phyloP scores from a whole-genome alignment of 169 alveolate species.

The Cryptosporidium ryanae region DNA sequence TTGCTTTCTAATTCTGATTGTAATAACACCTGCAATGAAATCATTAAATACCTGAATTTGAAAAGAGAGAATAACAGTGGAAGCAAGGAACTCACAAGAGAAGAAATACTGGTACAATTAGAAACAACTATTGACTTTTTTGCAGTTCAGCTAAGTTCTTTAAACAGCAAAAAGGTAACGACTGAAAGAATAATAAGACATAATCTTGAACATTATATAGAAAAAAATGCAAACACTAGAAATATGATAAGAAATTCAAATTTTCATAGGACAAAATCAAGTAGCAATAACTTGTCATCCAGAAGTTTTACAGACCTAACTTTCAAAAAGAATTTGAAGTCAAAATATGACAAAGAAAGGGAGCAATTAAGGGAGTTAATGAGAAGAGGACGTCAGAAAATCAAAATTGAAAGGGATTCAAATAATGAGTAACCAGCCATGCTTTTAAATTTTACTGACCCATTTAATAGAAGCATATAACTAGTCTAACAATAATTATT shows the following conservation, averaged over 20 bases:
- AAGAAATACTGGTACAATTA: conserved; percentile 39
- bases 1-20: neutral
- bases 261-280: neutral
- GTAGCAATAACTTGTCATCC: neutral
- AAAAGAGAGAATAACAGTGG: neutral
- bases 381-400: conserved; percentile 54
- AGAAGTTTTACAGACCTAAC: neutral
- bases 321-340: neutral
- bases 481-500: no score
- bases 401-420: neutral
- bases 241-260: neutral
- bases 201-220: conserved; percentile 15
- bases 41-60: conserved; percentile 15
- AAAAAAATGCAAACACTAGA: neutral
- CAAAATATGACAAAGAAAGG: conserved; percentile 49
- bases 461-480: no score
- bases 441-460: no score
- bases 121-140: conserved; percentile 48
- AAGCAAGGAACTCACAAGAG: conserved; percentile 10
- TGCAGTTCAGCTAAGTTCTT: conserved; percentile 54
- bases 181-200: conserved; percentile 42
- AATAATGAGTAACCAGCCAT: neutral
- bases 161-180: conserved; percentile 49
- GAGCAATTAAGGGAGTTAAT: conserved; percentile 47
- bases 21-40: conserved; percentile 8